Evolutionary conservation across 2,329 filamentous ascomycete species (phyloP), one percentile per base, ranked within the genome.

Genomic region (Chaetomium globosum): DNA sequence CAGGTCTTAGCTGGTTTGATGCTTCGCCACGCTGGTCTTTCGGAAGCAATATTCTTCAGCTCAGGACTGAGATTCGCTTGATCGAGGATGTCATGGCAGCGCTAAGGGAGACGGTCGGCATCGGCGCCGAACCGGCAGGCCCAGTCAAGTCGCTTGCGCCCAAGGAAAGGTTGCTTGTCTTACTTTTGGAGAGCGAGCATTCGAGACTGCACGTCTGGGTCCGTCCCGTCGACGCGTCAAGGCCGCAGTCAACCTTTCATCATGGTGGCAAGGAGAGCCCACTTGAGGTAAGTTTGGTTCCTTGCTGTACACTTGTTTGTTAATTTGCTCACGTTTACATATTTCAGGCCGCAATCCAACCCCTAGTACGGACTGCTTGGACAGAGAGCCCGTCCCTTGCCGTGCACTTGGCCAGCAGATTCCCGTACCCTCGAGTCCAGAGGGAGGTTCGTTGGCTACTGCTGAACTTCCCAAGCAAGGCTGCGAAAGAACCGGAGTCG

Each of bases 21-120:
- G 86, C 88, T 70, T 81, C 91, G 6, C 92, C 93, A 16, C 87
- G 88, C 70, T 99, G 95, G 94, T 96, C 95, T 0, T 98, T 95
- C 77, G 95, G 95, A 64, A 95, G 94, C 72, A 99, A 97, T 74
- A 86, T 91, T 57, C 80, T 99, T 19, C 95, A 99, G 75, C 82
- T 98, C 59, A 98, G 96, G 80, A 94, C 96, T 0, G 95, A 99
- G 77, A 87, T 92, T 39, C 89, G 90, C 70, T 81, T 97, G 21
- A 84, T 98, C 48, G 83, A 84, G 7, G 93, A 97, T 74, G 88
- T 97, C 43, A 81, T 89, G 57, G 76, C 79, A 12, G 85, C 88
- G 16, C 78, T 99, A 67, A 87, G 87, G 68, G 82, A 80, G 2
- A 84, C 93, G 12, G 81, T 85, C 0, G 81, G 81, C 65, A 85